These are phyloP conservation scores for Eucalyptus marginata DNA, from an alignment of 345 rosid genomes.

Conservation along the genomic window DNA sequence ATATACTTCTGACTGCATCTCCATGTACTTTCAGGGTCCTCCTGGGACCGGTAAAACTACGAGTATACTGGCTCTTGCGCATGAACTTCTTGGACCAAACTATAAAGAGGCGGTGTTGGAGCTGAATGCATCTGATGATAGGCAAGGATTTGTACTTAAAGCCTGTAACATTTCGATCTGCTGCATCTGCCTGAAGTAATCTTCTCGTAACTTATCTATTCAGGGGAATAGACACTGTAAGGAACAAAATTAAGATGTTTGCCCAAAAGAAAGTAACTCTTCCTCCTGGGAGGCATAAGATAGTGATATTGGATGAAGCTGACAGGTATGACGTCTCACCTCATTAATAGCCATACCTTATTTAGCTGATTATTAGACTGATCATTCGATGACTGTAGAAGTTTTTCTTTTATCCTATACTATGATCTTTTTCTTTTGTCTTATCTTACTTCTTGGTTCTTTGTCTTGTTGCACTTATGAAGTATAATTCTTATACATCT, in stretches of 20 bases:
- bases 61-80: slow-evolving; percentile 93
- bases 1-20: not conserved
- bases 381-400: not conserved
- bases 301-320: slow-evolving; percentile 91
- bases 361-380: not conserved
- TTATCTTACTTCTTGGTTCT: not conserved
- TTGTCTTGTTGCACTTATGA: not conserved
- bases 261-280: slow-evolving; percentile 95
- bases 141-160: slow-evolving; percentile 15
- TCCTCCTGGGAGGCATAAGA: slow-evolving; percentile 82
- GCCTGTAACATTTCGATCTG: not conserved
- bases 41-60: slow-evolving; percentile 99
- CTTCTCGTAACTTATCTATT: not conserved
- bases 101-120: slow-evolving; percentile 85
- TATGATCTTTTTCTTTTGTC: not conserved
- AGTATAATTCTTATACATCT: not conserved
- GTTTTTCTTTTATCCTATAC: not conserved
- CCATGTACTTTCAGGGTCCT: slow-evolving; percentile 54
- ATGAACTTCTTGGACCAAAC: slow-evolving; percentile 77
- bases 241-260: slow-evolving; percentile 98
- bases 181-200: not conserved
- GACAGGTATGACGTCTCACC: slow-evolving; percentile 47
- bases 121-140: slow-evolving; percentile 96
- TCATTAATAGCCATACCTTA: not conserved
- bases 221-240: slow-evolving; percentile 92